A percentile compares a stretch with the other conserved stretches of the same genome.
Conservation (phyloP, 805 yeast species). For the Starmera pachycereana region DNA sequence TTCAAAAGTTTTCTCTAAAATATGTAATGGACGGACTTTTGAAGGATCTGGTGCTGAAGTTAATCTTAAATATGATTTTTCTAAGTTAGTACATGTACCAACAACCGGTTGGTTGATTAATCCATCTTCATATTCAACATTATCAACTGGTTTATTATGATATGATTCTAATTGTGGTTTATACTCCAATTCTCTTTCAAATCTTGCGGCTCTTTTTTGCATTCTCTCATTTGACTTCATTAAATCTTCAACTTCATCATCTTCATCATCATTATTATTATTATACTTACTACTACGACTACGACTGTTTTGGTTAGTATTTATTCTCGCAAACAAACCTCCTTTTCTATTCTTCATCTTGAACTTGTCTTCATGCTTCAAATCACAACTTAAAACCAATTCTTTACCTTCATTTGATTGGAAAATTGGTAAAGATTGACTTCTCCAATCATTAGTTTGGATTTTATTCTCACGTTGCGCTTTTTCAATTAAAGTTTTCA, state of each 20-base stretch:
- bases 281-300: not conserved
- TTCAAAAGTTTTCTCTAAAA: constrained; percentile 49
- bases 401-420: constrained; percentile 1
- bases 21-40: constrained; percentile 60
- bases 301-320: not conserved
- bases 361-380: not conserved
- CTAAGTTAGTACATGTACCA: constrained; percentile 59
- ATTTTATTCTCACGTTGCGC: constrained; percentile 15
- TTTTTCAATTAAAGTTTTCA: constrained; percentile 16
- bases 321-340: too few species aligned
- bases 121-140: too few species aligned
- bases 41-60: constrained; percentile 90
- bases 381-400: constrained; percentile 8
- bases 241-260: constrained; percentile 1
- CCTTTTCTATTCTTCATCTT: not conserved
- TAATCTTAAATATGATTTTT: constrained; percentile 70
- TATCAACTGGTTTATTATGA: constrained; percentile 8
- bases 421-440: constrained; percentile 16
- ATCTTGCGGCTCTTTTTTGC: constrained; percentile 25
- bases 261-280: constrained; percentile 6
- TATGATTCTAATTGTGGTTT: constrained; percentile 13
- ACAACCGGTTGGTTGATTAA: constrained; percentile 25
- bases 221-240: constrained; percentile 19
- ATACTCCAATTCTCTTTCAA: constrained; percentile 16
- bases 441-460: constrained; percentile 19